phyloP scores from a whole-genome alignment of 305 asterid species.

The Fraxinus angustifolia region DNA sequence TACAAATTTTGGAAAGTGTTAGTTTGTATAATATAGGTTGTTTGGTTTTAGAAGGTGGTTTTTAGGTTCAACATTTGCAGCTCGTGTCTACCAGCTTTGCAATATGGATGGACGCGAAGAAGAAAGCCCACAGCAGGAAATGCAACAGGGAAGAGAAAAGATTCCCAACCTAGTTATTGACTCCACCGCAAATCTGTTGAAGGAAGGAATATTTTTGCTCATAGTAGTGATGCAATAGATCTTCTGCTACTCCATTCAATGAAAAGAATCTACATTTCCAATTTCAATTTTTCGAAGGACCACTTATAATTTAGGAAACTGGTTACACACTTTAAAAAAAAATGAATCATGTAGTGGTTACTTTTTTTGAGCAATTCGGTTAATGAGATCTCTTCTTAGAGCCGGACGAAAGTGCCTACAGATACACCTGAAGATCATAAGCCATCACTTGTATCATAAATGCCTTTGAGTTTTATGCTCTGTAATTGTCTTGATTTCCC shows the following conservation, averaged over 20 bases:
- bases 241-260: not conserved
- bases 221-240: not conserved
- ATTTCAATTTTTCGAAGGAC: not conserved
- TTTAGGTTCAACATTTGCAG: not conserved
- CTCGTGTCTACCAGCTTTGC: not conserved
- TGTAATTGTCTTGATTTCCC: not conserved
- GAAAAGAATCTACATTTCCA: not conserved
- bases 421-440: not conserved
- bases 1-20: not conserved
- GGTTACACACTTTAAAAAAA: not conserved
- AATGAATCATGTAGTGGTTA: not conserved
- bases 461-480: not conserved
- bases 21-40: not conserved
- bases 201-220: not conserved
- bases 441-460: not conserved
- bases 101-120: not conserved
- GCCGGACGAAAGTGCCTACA: slow-evolving; percentile 5
- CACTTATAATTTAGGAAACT: not conserved
- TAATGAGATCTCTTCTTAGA: not conserved
- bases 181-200: not conserved
- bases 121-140: not conserved
- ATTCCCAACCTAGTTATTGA: not conserved
- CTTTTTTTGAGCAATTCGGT: not conserved
- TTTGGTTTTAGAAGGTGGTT: not conserved
- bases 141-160: not conserved